Evolutionary conservation across 768 basidiomycete species (phyloP), one percentile per base, ranked within the genome.

Genomic region (Jaapia argillacea): DNA sequence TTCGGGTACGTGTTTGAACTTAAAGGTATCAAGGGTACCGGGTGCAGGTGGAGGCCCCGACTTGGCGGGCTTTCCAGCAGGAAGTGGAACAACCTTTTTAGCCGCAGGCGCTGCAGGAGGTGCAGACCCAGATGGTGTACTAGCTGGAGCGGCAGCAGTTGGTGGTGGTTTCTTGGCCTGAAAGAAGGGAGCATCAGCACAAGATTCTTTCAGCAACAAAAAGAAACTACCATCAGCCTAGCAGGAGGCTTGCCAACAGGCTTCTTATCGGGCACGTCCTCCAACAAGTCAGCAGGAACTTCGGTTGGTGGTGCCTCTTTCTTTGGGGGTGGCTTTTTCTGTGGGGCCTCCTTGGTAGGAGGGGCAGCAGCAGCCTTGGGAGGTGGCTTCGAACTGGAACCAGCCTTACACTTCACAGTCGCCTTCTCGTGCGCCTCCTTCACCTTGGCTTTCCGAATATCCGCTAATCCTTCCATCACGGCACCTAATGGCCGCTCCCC

Each of bases 381-480:
- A 38, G 41, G 54, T 24, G 44, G 52, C 37, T 10, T 72, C 3
- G 76, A 60, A 27, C 69, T 63, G 36, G 66, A 67, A 5, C 83
- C 81, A 5, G 71, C 67, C 62, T 88, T 93, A 54, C 81, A 87
- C 60, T 88, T 94, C 31, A 97, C 87, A n/a, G 79, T 79, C 3
- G 90, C 91, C 53, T 85, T 90, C 45, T 89, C 92, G 51, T 77
- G 87, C 1, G 89, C 87, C 57, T 97, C 96, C 61, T 85, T 93
- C 42, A 99, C 89, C 64, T 97, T 99, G 2, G 70, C 72, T 63
- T 89, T 92, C 50, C 91, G 71, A 18, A 94, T 69, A 53, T 97
- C 92, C 14, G 87, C 80, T 45, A 98, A 67, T 6, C 74, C 69
- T 48, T 97, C 93, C 68, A 94, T 73, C 5, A 86, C 67, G 1